Evolutionary conservation across 1,139 yeast genomes (phyloP).

Genomic region (Hemisphaericaspora xylanilytica): DNA sequence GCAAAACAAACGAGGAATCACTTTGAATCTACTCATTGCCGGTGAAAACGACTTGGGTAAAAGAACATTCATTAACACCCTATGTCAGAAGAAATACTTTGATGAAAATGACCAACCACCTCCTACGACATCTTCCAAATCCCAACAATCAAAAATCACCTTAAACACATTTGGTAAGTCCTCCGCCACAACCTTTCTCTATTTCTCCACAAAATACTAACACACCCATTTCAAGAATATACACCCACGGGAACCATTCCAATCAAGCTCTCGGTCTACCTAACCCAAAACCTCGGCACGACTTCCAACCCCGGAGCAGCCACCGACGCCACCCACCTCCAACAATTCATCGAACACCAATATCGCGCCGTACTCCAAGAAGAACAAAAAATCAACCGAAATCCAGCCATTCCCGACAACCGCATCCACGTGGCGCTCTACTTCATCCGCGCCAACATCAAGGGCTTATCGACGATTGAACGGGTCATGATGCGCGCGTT

Average conservation of each 20-base stretch:
- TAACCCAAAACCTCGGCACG: constrained; percentile 32
- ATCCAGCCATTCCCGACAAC: constrained; percentile 51
- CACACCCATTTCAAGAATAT: constrained; percentile 4
- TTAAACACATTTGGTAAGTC: constrained; percentile 14
- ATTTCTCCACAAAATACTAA: constrained; percentile 1
- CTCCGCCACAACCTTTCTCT: neutral
- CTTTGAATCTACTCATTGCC: constrained; percentile 28
- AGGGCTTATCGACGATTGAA: constrained; percentile 44
- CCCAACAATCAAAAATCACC: neutral
- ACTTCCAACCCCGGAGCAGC: constrained; percentile 34
- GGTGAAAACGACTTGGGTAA: constrained; percentile 40
- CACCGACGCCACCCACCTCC: constrained; percentile 22
- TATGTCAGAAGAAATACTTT: constrained; percentile 22
- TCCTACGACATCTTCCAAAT: neutral
- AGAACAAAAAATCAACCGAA: constrained; percentile 59
- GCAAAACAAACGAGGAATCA: constrained; percentile 19
- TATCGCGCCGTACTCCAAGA: constrained; percentile 56
- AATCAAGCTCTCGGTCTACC: constrained; percentile 22
- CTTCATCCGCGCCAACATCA: constrained; percentile 57
- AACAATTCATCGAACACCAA: constrained; percentile 52
- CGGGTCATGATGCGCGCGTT: constrained; percentile 50
- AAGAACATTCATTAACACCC: constrained; percentile 30
- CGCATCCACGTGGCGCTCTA: constrained; percentile 64
- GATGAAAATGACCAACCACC: constrained; percentile 2
- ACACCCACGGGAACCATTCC: constrained; percentile 19